Base-by-base conservation (phyloP, 306 rosid genomes). In the Fragaria vesca region DNA sequence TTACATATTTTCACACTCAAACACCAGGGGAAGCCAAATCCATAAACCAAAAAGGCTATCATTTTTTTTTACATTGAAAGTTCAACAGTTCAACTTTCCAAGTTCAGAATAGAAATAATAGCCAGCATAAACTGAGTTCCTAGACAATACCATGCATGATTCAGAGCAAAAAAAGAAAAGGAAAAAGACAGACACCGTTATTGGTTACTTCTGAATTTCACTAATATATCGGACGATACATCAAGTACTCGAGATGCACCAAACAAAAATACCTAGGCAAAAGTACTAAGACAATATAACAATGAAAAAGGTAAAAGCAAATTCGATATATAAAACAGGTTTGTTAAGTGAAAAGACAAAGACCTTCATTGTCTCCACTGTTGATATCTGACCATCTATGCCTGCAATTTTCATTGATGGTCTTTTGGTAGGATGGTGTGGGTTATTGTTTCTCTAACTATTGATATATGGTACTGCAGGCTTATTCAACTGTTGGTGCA, bases 401-500 rank as follows among this genome's bases (percentile, higher is more conserved):
- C 17, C 7, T 54, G 13, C 10, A 8, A 8, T 21, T 66, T 47
- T 52, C 26, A 34, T 66, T 36, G 42, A 21, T 67, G 62, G 28
- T 16, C 26, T 47, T 66, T 66, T 38, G 54, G 66, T 21, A 62
- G 69, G 57, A 45, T 24, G 68, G 58, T 71, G 13, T 38, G 16
- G 4, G 11, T 18, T 72, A 71, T 66, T 42, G n/a, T 72, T 75
- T 42, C 69, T 82, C 52, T 72, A 81, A 74, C 63, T 74, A 50
- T 82, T 60, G 66, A 46, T 78, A 57, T 61, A 67, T 73, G 84
- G 77, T 42, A 71, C 82, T 90, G 82, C 87, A 96, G 99, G 99
- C 99, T 81, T 96, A 93, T 86, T 96, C 99, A 51, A 93, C 99
- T n/a, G 99, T 96, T 81, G 99, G 99, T 72, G 93, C 99, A 47